phyloP scores from a whole-genome alignment of 176 grass and related monocot species.

The Carex myosuroides region DNA sequence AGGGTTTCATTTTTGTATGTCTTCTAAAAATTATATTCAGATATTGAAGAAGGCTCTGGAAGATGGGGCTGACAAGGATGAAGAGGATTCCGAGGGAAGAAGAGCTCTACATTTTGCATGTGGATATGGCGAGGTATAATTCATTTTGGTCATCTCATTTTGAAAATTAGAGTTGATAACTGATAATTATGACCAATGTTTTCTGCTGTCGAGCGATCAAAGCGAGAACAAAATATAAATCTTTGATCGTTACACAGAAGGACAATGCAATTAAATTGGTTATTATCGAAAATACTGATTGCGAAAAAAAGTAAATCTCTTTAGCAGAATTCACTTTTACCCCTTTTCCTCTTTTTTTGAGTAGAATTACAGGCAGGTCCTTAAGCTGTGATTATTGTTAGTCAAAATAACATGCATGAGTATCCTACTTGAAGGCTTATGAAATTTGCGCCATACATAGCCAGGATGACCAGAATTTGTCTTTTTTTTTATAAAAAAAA shows the following conservation, averaged over 20 bases:
- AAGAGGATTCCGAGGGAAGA: constrained; percentile 87
- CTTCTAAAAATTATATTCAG: constrained; percentile 20
- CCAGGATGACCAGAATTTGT: neutral
- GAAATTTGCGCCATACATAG: neutral
- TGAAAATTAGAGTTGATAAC: neutral
- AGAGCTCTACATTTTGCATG: constrained; percentile 86
- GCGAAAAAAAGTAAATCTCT: neutral
- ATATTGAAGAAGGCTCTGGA: constrained; percentile 78
- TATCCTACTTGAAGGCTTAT: too few relatives aligned
- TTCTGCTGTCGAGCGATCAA: neutral
- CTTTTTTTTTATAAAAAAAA: neutral
- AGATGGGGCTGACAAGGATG: constrained; percentile 69
- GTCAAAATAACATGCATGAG: neutral
- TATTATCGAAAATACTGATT: neutral
- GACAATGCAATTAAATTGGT: neutral
- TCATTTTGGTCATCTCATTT: neutral
- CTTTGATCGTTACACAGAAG: neutral
- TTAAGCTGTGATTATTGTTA: neutral
- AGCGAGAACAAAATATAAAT: neutral
- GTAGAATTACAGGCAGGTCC: neutral
- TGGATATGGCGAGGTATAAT: constrained; percentile 80
- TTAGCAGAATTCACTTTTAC: neutral
- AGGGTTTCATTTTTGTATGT: neutral
- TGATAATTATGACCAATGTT: neutral
- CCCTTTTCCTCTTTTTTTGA: neutral